Evolutionary conservation across 2,329 filamentous ascomycete genomes (phyloP), one percentile per base, ranked within the genome.

Genomic region (Arthroderma sp.): DNA sequence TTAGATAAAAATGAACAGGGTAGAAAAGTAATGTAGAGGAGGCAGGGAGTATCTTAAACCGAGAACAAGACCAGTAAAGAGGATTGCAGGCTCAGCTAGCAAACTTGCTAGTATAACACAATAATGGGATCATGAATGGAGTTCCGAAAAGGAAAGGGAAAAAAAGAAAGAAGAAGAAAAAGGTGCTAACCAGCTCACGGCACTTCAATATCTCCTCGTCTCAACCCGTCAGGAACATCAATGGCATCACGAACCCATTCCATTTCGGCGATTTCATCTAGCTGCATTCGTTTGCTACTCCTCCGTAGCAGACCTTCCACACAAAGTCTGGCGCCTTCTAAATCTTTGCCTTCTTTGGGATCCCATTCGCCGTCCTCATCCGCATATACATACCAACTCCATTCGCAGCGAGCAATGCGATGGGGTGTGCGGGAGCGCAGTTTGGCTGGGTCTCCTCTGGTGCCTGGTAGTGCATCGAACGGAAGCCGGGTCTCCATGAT

Each of bases 351-450:
- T 46, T 75, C 74, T 75, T 79, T 53, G 61, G 70, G 50, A 69
- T 94, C 86, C 72, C 93, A 91, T 44, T 94, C 86, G 32, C 86
- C 87, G 45, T 93, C 84, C 7, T 82, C 78, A 46, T 87, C 82
- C 1, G 80, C 86, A 58, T 83, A 94, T 48, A 83, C 78, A 49
- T 86, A 80, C 91, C 91, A 98, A 40, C 83, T 79, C 91, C 91
- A 98, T 59, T 98, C 91, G 42, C 88, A 85, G 32, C 91, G 75
- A 1, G 91, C 91, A 49, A 98, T 96, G n/a, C 88, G 81, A 60
- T 98, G 91, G 43, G 83, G 89, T 0, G 86, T 89, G 45, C 86
- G 74, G 54, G 83, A 88, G 55, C 83, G 72, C 74, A 86, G 82
- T 54, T 82, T 78, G 51, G 82, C 75, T 28, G 78, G 78, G 55